Base-by-base conservation (phyloP, 169 alveolate species). In the Plasmodium chabaudi region DNA sequence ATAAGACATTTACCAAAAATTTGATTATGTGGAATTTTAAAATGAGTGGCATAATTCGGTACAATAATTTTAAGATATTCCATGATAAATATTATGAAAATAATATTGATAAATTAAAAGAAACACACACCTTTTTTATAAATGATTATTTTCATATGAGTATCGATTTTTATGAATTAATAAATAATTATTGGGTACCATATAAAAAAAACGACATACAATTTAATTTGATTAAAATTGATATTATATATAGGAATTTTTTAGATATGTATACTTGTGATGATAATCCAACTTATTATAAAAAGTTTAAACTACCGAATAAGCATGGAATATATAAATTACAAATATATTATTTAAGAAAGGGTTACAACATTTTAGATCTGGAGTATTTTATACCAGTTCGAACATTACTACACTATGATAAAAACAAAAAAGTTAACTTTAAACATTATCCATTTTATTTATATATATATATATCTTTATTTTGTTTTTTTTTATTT, bases 271-370 rank as follows among this genome's bases (percentile, higher is more conserved):
- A 86, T 64, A 59, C 15, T 56, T 9, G 19, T 47, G 49, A 6
- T 1, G 21, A 86, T 7, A 70, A 63, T 60, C 77, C 91, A 34
- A 86, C 91, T 5, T 86, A 86, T 23, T 86, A 57, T 39, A 70
- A 42, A 70, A 57, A 56, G 25, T 56, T 68, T 13, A 47, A 69
- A 25, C 25, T 86, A 42, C 91, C 91, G 13, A 56, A 15, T 7
- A 69, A 86, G 25, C 87, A 86, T 59, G 91, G 91, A 7, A 59
- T 86, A 27, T 86, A 86, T 70, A 86, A 68, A 86, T 59, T 86
- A n/a, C 84, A 70, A 34, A 86, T 86, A 44, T 86, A 70, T 39
- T 86, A 69, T 42, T 65, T 60, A 23, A 68, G 74, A 59, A 86
- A 86, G 19, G 91, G 91, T 5, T 86, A 86, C 60, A 86, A 86